Evolutionary conservation across 1,139 yeast genomes (phyloP).

Genomic region (Meyerozyma sp.): DNA sequence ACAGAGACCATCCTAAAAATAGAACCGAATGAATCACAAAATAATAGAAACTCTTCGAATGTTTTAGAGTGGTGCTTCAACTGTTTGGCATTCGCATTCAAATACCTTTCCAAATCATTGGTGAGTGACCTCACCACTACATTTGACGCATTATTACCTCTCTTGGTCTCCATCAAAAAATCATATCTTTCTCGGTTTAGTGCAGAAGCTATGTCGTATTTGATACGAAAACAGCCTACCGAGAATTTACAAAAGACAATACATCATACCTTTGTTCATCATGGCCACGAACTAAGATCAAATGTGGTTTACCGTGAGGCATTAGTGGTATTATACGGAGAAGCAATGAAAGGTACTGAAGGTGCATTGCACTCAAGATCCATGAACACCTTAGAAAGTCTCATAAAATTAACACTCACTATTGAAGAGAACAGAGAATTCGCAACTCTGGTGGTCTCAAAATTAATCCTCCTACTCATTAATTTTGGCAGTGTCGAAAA

Average conservation of each 20-base stretch:
- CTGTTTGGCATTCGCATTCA: conserved; percentile 82
- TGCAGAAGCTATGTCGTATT: conserved; percentile 84
- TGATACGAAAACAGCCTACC: conserved; percentile 63
- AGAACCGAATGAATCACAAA: conserved; percentile 42
- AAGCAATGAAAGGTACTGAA: conserved; percentile 68
- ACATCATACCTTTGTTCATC: conserved; percentile 45
- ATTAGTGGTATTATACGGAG: conserved; percentile 59
- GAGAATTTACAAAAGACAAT: conserved; percentile 46
- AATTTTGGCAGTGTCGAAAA: conserved; percentile 57
- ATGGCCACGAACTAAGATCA: conserved; percentile 23
- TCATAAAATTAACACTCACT: not conserved
- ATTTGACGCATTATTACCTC: conserved; percentile 57
- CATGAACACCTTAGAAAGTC: not conserved
- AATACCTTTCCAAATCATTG: conserved; percentile 67
- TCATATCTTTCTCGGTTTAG: conserved; percentile 75
- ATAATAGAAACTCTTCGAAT: conserved; percentile 47
- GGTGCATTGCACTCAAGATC: conserved; percentile 74
- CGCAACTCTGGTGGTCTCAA: not conserved
- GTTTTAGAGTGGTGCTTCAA: conserved; percentile 82
- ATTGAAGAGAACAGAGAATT: not conserved
- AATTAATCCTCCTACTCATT: conserved; percentile 24
- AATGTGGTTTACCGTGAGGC: conserved; percentile 50
- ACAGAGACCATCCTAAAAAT: conserved; percentile 45
- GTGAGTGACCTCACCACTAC: conserved; percentile 65
- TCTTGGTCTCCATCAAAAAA: conserved; percentile 49